Percentiles rank a stretch among this genome's conserved stretches.
Conservation (phyloP, 2,329 filamentous ascomycete genomes). For the Karstenula rhodostoma region DNA sequence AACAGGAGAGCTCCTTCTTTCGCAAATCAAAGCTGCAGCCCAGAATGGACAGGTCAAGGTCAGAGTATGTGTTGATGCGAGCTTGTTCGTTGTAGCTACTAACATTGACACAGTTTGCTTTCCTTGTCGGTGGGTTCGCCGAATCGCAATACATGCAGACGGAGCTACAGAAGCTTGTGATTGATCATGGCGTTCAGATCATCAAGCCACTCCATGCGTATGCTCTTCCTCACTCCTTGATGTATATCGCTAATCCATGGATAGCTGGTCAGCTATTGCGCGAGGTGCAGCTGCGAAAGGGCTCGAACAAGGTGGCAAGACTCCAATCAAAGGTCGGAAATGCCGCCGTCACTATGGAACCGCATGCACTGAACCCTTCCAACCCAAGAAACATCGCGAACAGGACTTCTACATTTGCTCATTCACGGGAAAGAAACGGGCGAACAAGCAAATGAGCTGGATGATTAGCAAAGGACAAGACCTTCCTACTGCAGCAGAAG, state of each 20-base stretch:
- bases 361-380: background rate
- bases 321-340: constrained; percentile 24
- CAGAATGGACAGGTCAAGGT: constrained; percentile 12
- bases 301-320: constrained; percentile 21
- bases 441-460: constrained; percentile 22
- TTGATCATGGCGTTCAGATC: constrained; percentile 5
- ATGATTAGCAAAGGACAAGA: constrained; percentile 28
- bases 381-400: constrained; percentile 10
- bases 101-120: constrained; percentile 23
- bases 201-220: constrained; percentile 32
- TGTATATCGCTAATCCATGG: constrained; percentile 6
- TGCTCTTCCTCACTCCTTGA: constrained; percentile 1
- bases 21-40: constrained; percentile 21
- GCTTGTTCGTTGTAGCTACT: background rate
- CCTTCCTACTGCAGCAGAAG: background rate
- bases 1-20: constrained; percentile 23
- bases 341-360: constrained; percentile 35
- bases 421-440: constrained; percentile 12
- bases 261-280: constrained; percentile 38
- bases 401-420: constrained; percentile 15
- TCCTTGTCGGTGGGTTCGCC: constrained; percentile 41
- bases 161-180: constrained; percentile 20
- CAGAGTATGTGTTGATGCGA: constrained; percentile 22
- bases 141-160: constrained; percentile 33
- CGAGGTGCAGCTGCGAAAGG: constrained; percentile 36